Conservation (phyloP, 2,329 filamentous ascomycete species). For the Fusarium circinatum region DNA sequence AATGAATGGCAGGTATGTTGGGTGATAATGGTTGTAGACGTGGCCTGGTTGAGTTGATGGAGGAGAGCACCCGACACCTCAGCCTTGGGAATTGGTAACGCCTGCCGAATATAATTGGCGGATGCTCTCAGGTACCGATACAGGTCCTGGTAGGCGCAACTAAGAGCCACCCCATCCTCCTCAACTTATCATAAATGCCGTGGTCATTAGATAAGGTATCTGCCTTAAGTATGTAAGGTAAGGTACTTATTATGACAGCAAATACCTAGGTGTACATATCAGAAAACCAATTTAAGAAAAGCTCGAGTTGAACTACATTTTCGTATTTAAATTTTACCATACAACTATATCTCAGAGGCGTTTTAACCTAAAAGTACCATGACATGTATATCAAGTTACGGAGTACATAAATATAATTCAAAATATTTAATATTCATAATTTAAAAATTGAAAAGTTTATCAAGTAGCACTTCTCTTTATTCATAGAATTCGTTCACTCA, state of each 20-base stretch:
- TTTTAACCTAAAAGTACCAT: background rate
- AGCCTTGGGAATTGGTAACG: conserved; percentile 31
- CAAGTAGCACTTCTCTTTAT: background rate
- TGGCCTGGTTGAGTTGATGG: conserved; percentile 13
- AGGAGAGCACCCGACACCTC: conserved; percentile 2
- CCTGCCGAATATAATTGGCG: conserved; percentile 39
- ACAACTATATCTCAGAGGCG: background rate
- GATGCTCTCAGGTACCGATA: background rate
- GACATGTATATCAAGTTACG: background rate
- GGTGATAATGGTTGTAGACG: conserved; percentile 20
- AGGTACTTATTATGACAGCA: background rate
- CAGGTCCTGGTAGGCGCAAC: background rate
- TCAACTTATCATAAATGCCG: conserved; percentile 4
- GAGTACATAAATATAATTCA: background rate
- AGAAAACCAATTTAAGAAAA: background rate
- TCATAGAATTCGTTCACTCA: conserved; percentile 3
- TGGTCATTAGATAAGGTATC: background rate
- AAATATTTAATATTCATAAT: background rate
- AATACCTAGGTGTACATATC: background rate
- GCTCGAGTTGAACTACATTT: background rate
- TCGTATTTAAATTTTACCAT: background rate
- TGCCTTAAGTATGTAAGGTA: background rate
- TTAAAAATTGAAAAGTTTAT: background rate
- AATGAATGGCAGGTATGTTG: conserved; percentile 11
- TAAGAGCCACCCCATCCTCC: conserved; percentile 1